A percentile compares a stretch with the other conserved stretches of the same genome.
phyloP scores from a whole-genome alignment of 768 basidiomycete species.

The Arthromyces matolae region DNA sequence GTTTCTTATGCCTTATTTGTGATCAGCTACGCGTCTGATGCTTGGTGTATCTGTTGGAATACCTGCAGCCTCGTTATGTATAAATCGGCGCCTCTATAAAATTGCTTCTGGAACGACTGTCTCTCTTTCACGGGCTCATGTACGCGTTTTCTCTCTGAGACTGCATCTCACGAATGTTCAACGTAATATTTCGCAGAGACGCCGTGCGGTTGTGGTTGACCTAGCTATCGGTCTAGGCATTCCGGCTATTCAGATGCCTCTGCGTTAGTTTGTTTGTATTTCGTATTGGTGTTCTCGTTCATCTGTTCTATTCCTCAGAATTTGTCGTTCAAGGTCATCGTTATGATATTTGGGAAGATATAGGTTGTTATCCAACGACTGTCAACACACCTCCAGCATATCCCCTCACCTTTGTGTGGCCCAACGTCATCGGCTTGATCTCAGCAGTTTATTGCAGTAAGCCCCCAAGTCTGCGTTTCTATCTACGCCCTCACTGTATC shows the following conservation, averaged over 20 bases:
- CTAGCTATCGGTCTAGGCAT: conserved; percentile 48
- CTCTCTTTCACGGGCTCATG: conserved; percentile 43
- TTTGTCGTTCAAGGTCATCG: conserved; percentile 55
- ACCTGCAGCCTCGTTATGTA: conserved; percentile 51
- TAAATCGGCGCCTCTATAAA: conserved; percentile 57
- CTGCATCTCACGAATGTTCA: too few species aligned
- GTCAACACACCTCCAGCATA: conserved; percentile 46
- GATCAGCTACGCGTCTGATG: conserved; percentile 41
- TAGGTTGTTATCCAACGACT: conserved; percentile 52
- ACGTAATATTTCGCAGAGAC: conserved; percentile 38
- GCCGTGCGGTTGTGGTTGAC: conserved; percentile 44
- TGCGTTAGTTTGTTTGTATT: conserved; percentile 43
- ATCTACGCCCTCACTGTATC: too few species aligned
- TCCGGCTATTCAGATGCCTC: conserved; percentile 44
- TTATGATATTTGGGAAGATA: conserved; percentile 54
- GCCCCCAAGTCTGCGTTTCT: too few species aligned
- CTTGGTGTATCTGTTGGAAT: conserved; percentile 42
- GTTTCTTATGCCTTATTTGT: too few species aligned
- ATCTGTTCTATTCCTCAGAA: too few species aligned
- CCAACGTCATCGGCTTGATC: conserved; percentile 34
- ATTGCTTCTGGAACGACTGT: conserved; percentile 50
- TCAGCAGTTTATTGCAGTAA: conserved; percentile 34
- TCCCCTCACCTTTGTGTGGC: conserved; percentile 40
- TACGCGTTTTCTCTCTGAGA: too few species aligned
- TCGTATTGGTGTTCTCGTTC: too few species aligned